Conservation (phyloP, 805 yeast genomes). For the Barnettozyma sucrosica region DNA sequence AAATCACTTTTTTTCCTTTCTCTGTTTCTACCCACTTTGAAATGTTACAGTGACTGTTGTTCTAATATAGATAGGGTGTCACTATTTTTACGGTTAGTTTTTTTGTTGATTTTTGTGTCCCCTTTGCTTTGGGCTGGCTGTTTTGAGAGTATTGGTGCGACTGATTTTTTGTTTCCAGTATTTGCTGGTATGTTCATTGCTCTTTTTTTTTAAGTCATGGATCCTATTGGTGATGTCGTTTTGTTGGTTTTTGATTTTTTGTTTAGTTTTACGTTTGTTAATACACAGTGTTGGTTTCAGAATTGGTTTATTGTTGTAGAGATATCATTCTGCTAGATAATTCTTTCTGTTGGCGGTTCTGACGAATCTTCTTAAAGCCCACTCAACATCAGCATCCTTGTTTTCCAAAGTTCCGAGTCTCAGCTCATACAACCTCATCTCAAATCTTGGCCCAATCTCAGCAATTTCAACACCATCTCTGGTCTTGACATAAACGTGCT, state of each 20-base stretch:
- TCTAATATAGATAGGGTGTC: neutral
- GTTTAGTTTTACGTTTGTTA: neutral
- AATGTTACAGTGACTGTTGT: neutral
- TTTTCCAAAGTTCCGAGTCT: conserved; percentile 88
- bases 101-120: neutral
- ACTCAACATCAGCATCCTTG: conserved; percentile 96
- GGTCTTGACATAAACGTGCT: conserved; percentile 88
- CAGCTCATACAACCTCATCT: conserved; percentile 88
- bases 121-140: neutral
- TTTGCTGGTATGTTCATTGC: neutral
- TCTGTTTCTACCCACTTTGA: neutral
- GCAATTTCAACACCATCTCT: conserved; percentile 86
- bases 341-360: conserved; percentile 95
- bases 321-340: conserved; percentile 41
- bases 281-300: neutral
- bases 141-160: too few species aligned
- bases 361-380: conserved; percentile 89
- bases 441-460: conserved; percentile 98
- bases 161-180: too few species aligned
- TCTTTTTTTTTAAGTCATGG: neutral
- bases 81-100: neutral
- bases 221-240: neutral
- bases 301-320: neutral
- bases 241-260: neutral
- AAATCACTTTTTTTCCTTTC: neutral